Evolutionary conservation across 2,329 filamentous ascomycete genomes (phyloP).

Genomic region (Talaromyces funiculosus): DNA sequence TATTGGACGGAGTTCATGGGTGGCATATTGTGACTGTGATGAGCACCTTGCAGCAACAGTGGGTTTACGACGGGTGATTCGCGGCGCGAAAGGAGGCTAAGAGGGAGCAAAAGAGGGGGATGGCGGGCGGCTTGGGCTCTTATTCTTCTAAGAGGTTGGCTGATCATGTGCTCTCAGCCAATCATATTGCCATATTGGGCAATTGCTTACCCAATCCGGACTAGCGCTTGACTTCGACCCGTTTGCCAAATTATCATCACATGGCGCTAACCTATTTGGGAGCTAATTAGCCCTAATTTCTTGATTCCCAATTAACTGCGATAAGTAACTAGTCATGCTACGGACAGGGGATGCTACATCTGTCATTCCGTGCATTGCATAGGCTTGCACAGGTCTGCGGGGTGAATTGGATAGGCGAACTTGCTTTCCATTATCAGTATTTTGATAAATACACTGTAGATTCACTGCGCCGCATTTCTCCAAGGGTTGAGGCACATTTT

Average conservation of each 20-base stretch:
- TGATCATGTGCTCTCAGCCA: background rate
- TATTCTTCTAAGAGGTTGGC: background rate
- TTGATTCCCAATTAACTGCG: background rate
- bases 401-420: background rate
- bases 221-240: background rate
- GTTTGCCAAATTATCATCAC: background rate
- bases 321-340: background rate
- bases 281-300: conserved; percentile 3
- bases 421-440: background rate
- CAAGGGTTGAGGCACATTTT: background rate
- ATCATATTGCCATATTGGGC: background rate
- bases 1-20: background rate
- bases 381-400: background rate
- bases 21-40: conserved; percentile 11
- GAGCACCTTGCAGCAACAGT: conserved; percentile 1
- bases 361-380: background rate
- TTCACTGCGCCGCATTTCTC: conserved; percentile 1
- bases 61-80: conserved; percentile 7
- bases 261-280: background rate
- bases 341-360: background rate
- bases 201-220: background rate
- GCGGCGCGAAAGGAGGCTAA: conserved; percentile 1
- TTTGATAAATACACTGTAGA: background rate
- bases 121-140: background rate
- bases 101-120: background rate